These are phyloP conservation scores for Arthrobotrys sinensis DNA, from an alignment of 2,329 filamentous ascomycete genomes.

Conservation along the genomic window DNA sequence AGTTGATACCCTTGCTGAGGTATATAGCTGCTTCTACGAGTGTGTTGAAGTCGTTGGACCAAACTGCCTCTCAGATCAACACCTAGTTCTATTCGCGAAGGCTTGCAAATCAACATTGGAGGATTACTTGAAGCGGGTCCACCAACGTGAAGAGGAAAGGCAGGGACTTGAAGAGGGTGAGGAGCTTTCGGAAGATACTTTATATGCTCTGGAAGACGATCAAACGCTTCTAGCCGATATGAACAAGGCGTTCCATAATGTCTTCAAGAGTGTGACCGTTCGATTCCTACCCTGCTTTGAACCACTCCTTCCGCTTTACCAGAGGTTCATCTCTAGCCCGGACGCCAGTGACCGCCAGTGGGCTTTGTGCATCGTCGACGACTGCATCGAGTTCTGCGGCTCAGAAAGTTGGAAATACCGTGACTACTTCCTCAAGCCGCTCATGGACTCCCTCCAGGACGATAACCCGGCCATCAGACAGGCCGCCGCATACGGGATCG, in stretches of 20 bases:
- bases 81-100: constrained; percentile 90
- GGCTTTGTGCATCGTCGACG: constrained; percentile 99
- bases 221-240: constrained; percentile 97
- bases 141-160: constrained; percentile 85
- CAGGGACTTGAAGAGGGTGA: constrained; percentile 89
- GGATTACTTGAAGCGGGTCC: constrained; percentile 91
- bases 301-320: constrained; percentile 85
- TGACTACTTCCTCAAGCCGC: constrained; percentile 86
- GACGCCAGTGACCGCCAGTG: constrained; percentile 96
- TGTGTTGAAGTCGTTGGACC: constrained; percentile 94
- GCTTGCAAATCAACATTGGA: constrained; percentile 87
- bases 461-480: constrained; percentile 91
- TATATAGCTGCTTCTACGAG: constrained; percentile 99
- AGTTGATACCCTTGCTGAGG: constrained; percentile 95
- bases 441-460: constrained; percentile 88
- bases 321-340: constrained; percentile 82
- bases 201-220: constrained; percentile 96
- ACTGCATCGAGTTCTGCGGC: constrained; percentile 97
- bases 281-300: constrained; percentile 91
- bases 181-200: constrained; percentile 86
- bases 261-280: constrained; percentile 95
- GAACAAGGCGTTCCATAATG: constrained; percentile 99
- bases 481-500: constrained; percentile 94
- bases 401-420: constrained; percentile 88
- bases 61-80: constrained; percentile 81